Percentiles rank a stretch among this genome's conserved stretches.
Evolutionary conservation across 2,329 filamentous ascomycete species (phyloP).

Genomic region (Colletotrichum limetticola): DNA sequence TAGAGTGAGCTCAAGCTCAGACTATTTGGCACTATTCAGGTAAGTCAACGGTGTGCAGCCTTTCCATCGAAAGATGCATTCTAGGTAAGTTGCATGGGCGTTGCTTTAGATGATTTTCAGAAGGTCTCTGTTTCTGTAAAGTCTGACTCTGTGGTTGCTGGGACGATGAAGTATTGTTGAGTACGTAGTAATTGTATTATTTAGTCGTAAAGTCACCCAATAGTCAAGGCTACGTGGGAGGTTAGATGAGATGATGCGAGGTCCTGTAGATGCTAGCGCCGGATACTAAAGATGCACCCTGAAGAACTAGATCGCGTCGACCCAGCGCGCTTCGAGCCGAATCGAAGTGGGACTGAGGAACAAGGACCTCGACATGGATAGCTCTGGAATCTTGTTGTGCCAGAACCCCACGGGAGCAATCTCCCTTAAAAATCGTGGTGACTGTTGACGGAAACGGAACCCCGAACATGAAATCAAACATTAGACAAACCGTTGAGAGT

Average conservation of each 20-base stretch:
- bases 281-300: background rate
- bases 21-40: too few relatives aligned
- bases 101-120: too few relatives aligned
- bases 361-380: background rate
- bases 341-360: background rate
- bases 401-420: background rate
- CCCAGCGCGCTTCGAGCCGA: background rate
- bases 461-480: background rate
- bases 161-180: constrained; percentile 38
- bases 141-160: constrained; percentile 52
- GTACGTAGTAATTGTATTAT: background rate
- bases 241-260: background rate
- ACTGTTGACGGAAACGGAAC: background rate
- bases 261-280: background rate
- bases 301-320: background rate
- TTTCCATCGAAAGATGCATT: too few relatives aligned
- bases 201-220: background rate
- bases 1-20: too few relatives aligned
- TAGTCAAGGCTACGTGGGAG: background rate
- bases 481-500: background rate
- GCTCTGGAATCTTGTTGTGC: background rate
- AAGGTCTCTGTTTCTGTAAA: constrained; percentile 47
- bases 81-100: too few relatives aligned
- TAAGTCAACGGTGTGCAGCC: too few relatives aligned
- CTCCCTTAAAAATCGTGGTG: background rate